Percentiles rank a stretch among this genome's conserved stretches.
These are phyloP conservation scores for Tillandsia fasciculata DNA, from an alignment of 176 grass and related monocot species.

Conservation along the genomic window DNA sequence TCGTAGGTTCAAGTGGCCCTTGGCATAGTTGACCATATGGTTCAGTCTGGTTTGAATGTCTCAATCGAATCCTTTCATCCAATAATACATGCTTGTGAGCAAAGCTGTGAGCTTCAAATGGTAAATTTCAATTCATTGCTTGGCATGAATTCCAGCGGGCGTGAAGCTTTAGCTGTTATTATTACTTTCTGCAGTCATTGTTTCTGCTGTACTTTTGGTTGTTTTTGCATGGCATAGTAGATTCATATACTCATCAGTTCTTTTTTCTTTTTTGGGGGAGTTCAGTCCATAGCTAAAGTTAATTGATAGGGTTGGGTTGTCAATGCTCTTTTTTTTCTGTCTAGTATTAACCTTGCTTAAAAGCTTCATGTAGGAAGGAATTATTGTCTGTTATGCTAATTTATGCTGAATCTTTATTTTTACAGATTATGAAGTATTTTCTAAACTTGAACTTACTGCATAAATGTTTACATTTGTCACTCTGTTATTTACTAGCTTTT, in stretches of 20 bases:
- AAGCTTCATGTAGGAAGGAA: too few species aligned
- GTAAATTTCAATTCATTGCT: conserved; percentile 31
- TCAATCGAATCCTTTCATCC: conserved; percentile 55
- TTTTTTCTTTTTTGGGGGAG: background rate
- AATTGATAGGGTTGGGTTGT: too few species aligned
- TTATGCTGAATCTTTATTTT: too few species aligned
- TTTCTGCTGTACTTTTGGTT: background rate
- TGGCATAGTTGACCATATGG: conserved; percentile 58
- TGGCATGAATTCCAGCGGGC: background rate
- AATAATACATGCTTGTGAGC: conserved; percentile 74
- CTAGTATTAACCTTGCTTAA: too few species aligned
- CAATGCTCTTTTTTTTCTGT: too few species aligned
- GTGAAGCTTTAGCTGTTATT: background rate
- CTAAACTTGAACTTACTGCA: too few species aligned
- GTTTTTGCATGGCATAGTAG: background rate
- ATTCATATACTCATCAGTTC: background rate
- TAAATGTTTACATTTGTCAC: too few species aligned
- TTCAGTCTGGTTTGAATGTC: conserved; percentile 47
- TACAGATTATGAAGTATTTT: too few species aligned
- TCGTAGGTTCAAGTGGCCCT: conserved; percentile 64
- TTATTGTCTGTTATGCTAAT: too few species aligned
- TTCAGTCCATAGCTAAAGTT: too few species aligned
- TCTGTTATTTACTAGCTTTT: background rate
- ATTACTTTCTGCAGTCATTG: background rate
- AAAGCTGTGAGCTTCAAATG: conserved; percentile 64